Base-by-base conservation (phyloP, 129 eudicot species). In the Sambucus nigra region DNA sequence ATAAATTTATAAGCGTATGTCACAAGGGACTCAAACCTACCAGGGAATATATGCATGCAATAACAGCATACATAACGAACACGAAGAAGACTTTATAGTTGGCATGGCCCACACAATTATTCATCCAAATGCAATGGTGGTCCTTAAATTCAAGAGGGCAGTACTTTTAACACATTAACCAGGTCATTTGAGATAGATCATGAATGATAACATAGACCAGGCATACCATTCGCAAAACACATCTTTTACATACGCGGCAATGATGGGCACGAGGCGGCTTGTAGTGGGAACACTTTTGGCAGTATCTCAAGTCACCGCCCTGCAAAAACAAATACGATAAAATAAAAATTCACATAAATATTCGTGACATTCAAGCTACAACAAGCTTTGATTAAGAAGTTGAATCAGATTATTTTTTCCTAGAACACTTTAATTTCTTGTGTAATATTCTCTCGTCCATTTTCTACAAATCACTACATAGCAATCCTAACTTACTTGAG, bases 211-310 rank as follows among this genome's bases (percentile, higher is more conserved):
- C 28, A 62, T 18, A 40, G 47, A 64, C 14, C 17, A 53, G 33
- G 55, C 65, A 65, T 88, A 89, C 97, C 95, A 89, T 89, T 79
- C 94, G 71, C 65, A 89, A 52, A 63, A 89, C 88, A 60, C 98
- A 89, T 71, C 97, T 76, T 70, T 77, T 89, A 68, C 95, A 89
- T 42, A 81, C 65, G 55, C 97, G 95, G 26, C 98, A 89, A 69
- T 89, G 98, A 72, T 89, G 98, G 44, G 98, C 81, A 35, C 97
- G 93, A 40, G 97, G 97, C 47, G 97, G 97, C 77, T 89, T 89
- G 66, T 84, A 79, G 33, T 55, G 75, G 3, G 77, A 66, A 62
- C 97, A 89, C 69, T 89, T 89, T 52, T 89, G 80, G 80, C 97
- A 89, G 77, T 81, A 84, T 68, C 97, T 73, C 64, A 89, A 64